phyloP scores from a whole-genome alignment of 2,329 filamentous ascomycete genomes.

The Colletotrichum sp. region DNA sequence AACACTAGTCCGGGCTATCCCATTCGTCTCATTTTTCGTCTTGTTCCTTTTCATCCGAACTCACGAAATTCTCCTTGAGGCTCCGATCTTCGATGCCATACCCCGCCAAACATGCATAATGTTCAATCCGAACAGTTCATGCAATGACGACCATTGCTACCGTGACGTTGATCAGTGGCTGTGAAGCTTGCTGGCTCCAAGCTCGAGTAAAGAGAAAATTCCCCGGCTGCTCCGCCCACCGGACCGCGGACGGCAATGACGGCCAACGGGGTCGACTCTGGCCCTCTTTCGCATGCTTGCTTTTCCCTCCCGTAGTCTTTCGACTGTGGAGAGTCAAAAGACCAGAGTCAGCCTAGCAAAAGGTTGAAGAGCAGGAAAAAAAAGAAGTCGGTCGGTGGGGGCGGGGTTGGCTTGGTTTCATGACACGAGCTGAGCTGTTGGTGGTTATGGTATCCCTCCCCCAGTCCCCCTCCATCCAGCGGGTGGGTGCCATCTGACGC shows the following conservation, averaged over 20 bases:
- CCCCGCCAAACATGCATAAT: slow-evolving; percentile 13
- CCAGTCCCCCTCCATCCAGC: not conserved
- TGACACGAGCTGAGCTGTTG: not conserved
- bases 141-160: not conserved
- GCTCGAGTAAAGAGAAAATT: not conserved
- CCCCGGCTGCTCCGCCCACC: slow-evolving; percentile 1
- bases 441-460: not conserved
- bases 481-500: not conserved
- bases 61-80: not conserved
- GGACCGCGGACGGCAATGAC: not conserved
- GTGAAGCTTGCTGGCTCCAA: not conserved
- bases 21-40: not conserved
- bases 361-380: not conserved
- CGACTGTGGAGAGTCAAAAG: not conserved
- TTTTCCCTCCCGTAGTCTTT: not conserved
- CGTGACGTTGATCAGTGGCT: not conserved
- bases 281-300: not conserved
- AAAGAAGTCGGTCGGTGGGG: not conserved
- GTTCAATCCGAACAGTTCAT: not conserved
- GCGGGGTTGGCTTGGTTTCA: slow-evolving; percentile 6
- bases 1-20: not conserved
- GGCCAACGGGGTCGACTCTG: not conserved
- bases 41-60: slow-evolving; percentile 3
- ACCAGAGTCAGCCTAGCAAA: not conserved
- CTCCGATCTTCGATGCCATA: not conserved